Base-by-base conservation (phyloP, 2,329 filamentous ascomycete species). In the Colletotrichum horii region DNA sequence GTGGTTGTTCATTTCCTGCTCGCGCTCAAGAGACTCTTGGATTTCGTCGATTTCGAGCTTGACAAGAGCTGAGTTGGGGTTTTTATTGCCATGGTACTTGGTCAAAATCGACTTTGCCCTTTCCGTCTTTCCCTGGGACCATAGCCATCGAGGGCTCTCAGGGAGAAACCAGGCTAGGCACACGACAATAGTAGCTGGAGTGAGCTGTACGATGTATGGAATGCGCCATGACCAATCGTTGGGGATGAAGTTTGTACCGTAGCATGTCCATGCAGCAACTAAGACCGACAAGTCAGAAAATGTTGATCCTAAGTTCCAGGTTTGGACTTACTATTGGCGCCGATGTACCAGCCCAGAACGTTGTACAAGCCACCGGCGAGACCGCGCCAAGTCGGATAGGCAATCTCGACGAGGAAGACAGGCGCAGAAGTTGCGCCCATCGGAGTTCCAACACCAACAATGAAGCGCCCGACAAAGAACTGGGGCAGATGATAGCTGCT, bases 211-310 rank as follows among this genome's bases (percentile, higher is more conserved):
- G 6, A 89, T 79, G 6, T 83, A 85, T 6, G 88, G 85, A 4
- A 85, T 84, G 61, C 87, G 83, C 88, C 88, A 90, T 8, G 85
- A 85, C 88, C 87, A 89, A 71, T 87, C 84, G 69, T 82, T 87
- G 2, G 81, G 74, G 22, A 89, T 86, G 16, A 83, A 80, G 43
- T 85, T 81, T 0, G 88, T 89, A 30, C 84, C 87, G 75, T 87
- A 88, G 12, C 86, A 85, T 19, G 88, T 80, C 86, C 87, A 89
- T 8, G 75, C 73, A 2, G 86, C 85, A 60, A 87, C 87, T 72
- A n/a, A 19, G 3, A 0, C 0, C 11, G 34, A 19, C 8, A 0
- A 1, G 26, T 58, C 19, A n/a, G 19, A 15, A 7, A 1, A 28
- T 16, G 0, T 24, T 1, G 19, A 3, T 3, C 22, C 6, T n/a